Evolutionary conservation across 2,329 filamentous ascomycete species (phyloP), one percentile per base, ranked within the genome.

Genomic region (Coniochaeta prunicola): DNA sequence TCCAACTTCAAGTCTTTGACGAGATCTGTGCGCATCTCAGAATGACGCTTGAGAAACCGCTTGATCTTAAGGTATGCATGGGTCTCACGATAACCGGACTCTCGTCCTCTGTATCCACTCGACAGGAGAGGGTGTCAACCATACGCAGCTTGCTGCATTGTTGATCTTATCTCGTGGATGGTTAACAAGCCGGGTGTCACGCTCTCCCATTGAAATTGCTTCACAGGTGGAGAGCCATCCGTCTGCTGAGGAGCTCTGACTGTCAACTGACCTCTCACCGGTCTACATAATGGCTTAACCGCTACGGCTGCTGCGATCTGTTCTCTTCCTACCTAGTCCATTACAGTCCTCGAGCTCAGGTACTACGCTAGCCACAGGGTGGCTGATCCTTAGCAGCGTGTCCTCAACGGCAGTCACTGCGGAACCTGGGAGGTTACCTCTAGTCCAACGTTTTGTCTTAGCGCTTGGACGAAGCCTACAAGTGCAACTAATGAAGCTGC

Each of bases 71-170:
- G n/a, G 21, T 6, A n/a, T 13, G 24, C 45, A 30, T 56, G 56
- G 24, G 12, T 24, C 33, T 34, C 21, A 45, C 53, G 24, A 60
- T 33, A 13, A 48, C 45, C 24, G 45, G 24, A 15, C 42, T 45
- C n/a, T 31, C 57, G 42, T 48, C 61, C 60, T 12, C 24, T 57
- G 55, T 31, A 59, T 59, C 26, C 26, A 17, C 45, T 30, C 24
- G 4, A 2, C 15, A 48, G 42, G 30, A 50, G 40, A 50, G 45
- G 45, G 45, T 50, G 45, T 50, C 45, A 26, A 28, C 21, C 45
- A 9, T 28, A 13, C 24, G 24, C 45, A 50, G 28, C 24, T 21
- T 17, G 4, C 24, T 50, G 12, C 45, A 50, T 6, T 50, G 45
- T 17, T 30, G 45, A 50, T 50, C 45, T 17, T 30, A 17, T 21